phyloP scores from a whole-genome alignment of 2,329 filamentous ascomycete genomes.

The Orbilia ellipsospora region DNA sequence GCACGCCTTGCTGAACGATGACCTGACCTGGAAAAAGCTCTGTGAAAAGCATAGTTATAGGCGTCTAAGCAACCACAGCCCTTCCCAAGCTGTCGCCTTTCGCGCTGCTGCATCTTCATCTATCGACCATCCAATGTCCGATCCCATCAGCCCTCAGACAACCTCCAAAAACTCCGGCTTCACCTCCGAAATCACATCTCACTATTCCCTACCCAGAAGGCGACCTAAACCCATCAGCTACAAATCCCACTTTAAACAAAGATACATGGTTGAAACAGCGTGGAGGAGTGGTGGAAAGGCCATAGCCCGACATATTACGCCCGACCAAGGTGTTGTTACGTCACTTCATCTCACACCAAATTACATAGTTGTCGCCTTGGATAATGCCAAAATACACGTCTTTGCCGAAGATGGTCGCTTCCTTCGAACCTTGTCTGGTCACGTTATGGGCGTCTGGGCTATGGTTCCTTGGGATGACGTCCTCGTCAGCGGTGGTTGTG shows the following conservation, averaged over 20 bases:
- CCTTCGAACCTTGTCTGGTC: conserved; percentile 88
- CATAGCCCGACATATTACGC: conserved; percentile 87
- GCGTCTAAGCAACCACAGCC: conserved; percentile 60
- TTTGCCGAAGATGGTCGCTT: conserved; percentile 92
- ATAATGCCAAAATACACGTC: conserved; percentile 98
- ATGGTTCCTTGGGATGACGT: conserved; percentile 99
- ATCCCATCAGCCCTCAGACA: conserved; percentile 42
- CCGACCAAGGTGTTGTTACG: conserved; percentile 96
- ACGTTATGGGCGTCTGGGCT: conserved; percentile 99
- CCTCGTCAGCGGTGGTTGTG: conserved; percentile 93
- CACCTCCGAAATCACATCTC: conserved; percentile 59
- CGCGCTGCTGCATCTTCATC: conserved; percentile 1
- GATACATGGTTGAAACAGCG: conserved; percentile 95
- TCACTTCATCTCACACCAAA: conserved; percentile 92
- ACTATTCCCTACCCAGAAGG: conserved; percentile 60
- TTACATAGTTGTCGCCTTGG: conserved; percentile 96
- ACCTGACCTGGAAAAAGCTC: conserved; percentile 97
- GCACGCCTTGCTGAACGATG: conserved; percentile 92
- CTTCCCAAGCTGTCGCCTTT: conserved; percentile 52
- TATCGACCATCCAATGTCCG: conserved; percentile 46
- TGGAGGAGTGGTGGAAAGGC: conserved; percentile 93
- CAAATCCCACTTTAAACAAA: conserved; percentile 96
- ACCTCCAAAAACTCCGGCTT: conserved; percentile 56
- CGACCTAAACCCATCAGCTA: conserved; percentile 81
- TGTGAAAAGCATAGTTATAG: conserved; percentile 95